Conservation (phyloP, 176 grass and related monocot species). For the Triticum urartu region DNA sequence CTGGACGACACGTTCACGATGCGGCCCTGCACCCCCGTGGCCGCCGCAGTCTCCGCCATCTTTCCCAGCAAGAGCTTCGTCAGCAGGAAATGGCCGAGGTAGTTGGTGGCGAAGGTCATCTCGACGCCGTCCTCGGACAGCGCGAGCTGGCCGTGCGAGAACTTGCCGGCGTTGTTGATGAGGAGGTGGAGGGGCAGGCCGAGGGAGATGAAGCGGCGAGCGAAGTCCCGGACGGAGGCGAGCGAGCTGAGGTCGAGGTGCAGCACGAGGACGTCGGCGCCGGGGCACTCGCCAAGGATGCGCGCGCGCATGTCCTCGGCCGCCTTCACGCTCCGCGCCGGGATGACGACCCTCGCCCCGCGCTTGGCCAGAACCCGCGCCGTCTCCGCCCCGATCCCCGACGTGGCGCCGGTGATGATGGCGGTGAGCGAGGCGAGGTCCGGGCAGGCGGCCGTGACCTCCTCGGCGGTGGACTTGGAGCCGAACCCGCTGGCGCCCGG, state of each 20-base stretch:
- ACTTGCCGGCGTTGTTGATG: slow-evolving; percentile 98
- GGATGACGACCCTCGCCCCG: slow-evolving; percentile 73
- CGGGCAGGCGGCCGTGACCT: slow-evolving; percentile 39
- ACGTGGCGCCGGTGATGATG: slow-evolving; percentile 94
- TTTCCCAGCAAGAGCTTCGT: slow-evolving; percentile 61
- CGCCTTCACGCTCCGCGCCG: slow-evolving; percentile 71
- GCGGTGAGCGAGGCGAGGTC: slow-evolving; percentile 56
- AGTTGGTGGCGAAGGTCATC: slow-evolving; percentile 99
- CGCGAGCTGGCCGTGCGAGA: slow-evolving; percentile 77
- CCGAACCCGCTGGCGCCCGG: slow-evolving; percentile 73
- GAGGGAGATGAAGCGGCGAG: slow-evolving; percentile 57
- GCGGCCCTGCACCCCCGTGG: slow-evolving; percentile 66
- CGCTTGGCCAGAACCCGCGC: slow-evolving; percentile 87
- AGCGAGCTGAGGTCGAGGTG: slow-evolving; percentile 92
- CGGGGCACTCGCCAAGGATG: slow-evolving; percentile 51
- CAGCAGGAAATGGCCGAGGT: slow-evolving; percentile 82
- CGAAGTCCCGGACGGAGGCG: slow-evolving; percentile 77
- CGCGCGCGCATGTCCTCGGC: slow-evolving; percentile 72
- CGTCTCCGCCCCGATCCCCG: slow-evolving; percentile 90
- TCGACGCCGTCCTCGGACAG: slow-evolving; percentile 92
- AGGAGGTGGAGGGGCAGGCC: slow-evolving; percentile 82
- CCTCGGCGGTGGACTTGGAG: slow-evolving; percentile 78
- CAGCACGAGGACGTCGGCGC: slow-evolving; percentile 61
- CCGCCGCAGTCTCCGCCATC: slow-evolving; percentile 75
- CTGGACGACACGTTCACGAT: slow-evolving; percentile 92